Evolutionary conservation across 306 rosid species (phyloP), one percentile per base, ranked within the genome.

Genomic region (Begonia peltatifolia): DNA sequence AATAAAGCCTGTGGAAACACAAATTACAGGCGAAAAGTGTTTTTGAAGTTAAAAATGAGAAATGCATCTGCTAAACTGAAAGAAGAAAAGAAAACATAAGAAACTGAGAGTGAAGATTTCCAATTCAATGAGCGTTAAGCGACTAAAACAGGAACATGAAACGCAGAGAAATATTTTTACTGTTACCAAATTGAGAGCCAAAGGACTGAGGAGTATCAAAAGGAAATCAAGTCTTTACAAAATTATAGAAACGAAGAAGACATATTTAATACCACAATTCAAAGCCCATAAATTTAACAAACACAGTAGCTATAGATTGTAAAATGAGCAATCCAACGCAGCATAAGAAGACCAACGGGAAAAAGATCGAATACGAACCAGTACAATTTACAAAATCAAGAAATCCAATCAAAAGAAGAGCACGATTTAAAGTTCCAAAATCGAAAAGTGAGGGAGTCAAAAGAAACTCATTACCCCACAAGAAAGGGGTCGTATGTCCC

Each of bases 401-500:
- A 23, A 14, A 23, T 14, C 30, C 16, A 0, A 9, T 60, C 64
- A 41, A 50, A 11, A 11, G 9, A 48, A 10, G 23, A 43, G 44
- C 30, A 30, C 8, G 35, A 38, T 25, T 17, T 12, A 61, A 55
- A 44, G 65, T 44, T 57, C 53, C 48, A 68, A 57, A 35, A 9
- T 8, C 20, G 3, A 57, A 16, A 10, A 58, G 17, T 49, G 36
- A 38, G 38, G 4, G 35, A 50, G 23, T 9, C n/a, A 52, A 52
- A 30, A 41, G 41, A 36, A 63, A 63, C 43, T 59, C 60, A 53
- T 65, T 78, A 92, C 99, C 99, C 99, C 52, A 83, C 96, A 17
- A 76, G 70, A 63, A 49, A 83, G 30, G 99, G 99, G 73, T 92
- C 79, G 70, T 65, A 86, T 44, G 86, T 86, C 17, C 99, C 99